A percentile compares a stretch with the other conserved stretches of the same genome.
Evolutionary conservation across 345 rosid genomes (phyloP).

Genomic region (Corchorus olitorius): DNA sequence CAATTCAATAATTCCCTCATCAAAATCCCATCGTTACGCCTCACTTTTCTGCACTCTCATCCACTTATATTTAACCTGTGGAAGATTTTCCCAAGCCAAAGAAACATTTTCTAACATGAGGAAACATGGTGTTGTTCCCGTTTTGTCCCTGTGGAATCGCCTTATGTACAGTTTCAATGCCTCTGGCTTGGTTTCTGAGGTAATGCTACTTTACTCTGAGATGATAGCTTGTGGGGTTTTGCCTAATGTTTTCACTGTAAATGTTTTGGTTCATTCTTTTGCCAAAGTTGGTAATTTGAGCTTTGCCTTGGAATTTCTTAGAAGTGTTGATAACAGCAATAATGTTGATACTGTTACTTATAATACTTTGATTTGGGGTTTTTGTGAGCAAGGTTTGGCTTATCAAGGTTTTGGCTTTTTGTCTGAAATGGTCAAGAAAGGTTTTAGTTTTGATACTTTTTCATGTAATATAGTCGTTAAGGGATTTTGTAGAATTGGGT

Average conservation of each 20-base stretch:
- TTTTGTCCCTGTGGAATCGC: conserved; percentile 54
- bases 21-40: conserved; percentile 47
- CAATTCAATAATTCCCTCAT: conserved; percentile 12
- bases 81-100: conserved; percentile 60
- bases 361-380: conserved; percentile 81
- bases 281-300: conserved; percentile 69
- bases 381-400: conserved; percentile 66
- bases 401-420: conserved; percentile 58
- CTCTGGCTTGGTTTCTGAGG: conserved; percentile 69
- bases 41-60: conserved; percentile 74
- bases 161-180: conserved; percentile 62
- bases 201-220: conserved; percentile 56
- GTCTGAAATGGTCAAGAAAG: conserved; percentile 76
- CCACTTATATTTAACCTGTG: conserved; percentile 61
- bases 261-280: conserved; percentile 75
- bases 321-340: conserved; percentile 39
- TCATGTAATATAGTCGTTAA: conserved; percentile 74
- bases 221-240: conserved; percentile 65
- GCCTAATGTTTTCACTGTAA: conserved; percentile 63
- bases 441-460: conserved; percentile 54
- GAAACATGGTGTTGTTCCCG: conserved; percentile 47
- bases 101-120: conserved; percentile 66
- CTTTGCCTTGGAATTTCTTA: conserved; percentile 58
- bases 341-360: conserved; percentile 65
- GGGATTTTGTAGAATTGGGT: conserved; percentile 71